Percentiles rank a stretch among this genome's conserved stretches.
Conservation (phyloP, 352 stramenopile species). For the Phytopythium delawarense region DNA sequence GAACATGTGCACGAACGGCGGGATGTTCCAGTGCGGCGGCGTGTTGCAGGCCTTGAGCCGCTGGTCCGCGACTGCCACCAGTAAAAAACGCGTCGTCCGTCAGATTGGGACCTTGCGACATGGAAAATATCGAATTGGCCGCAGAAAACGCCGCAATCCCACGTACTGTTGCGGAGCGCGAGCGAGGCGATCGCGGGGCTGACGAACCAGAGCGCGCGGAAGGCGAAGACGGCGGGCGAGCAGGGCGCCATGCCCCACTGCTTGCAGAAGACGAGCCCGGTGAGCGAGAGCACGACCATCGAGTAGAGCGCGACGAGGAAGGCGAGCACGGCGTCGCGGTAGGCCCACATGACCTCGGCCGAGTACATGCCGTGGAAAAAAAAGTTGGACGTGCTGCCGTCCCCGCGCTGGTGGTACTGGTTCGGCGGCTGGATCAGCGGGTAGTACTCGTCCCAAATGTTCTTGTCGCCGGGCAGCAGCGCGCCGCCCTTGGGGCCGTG, state of each 20-base stretch:
- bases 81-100: not conserved
- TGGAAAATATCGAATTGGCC: not conserved
- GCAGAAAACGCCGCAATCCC: not conserved
- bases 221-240: slow-evolving; percentile 49
- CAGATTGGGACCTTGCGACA: not conserved
- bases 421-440: slow-evolving; percentile 80
- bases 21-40: slow-evolving; percentile 80
- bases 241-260: slow-evolving; percentile 60
- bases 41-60: slow-evolving; percentile 76
- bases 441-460: slow-evolving; percentile 89
- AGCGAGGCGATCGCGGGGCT: slow-evolving; percentile 68
- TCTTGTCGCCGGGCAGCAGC: slow-evolving; percentile 20
- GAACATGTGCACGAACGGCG: slow-evolving; percentile 76
- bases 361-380: slow-evolving; percentile 89
- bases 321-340: slow-evolving; percentile 76
- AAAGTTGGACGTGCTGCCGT: slow-evolving; percentile 70
- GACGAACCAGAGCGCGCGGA: slow-evolving; percentile 64
- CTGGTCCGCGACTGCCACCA: slow-evolving; percentile 48
- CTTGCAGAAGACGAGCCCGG: slow-evolving; percentile 81
- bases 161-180: slow-evolving; percentile 69
- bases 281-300: slow-evolving; percentile 77
- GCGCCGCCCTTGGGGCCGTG: too few relatives aligned
- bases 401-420: slow-evolving; percentile 76
- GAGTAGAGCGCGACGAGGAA: slow-evolving; percentile 76
- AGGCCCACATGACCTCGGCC: slow-evolving; percentile 81